Percentiles rank a stretch among this genome's conserved stretches.
phyloP scores from a whole-genome alignment of 257 asterid genomes.

The Solanum ossicruentum region DNA sequence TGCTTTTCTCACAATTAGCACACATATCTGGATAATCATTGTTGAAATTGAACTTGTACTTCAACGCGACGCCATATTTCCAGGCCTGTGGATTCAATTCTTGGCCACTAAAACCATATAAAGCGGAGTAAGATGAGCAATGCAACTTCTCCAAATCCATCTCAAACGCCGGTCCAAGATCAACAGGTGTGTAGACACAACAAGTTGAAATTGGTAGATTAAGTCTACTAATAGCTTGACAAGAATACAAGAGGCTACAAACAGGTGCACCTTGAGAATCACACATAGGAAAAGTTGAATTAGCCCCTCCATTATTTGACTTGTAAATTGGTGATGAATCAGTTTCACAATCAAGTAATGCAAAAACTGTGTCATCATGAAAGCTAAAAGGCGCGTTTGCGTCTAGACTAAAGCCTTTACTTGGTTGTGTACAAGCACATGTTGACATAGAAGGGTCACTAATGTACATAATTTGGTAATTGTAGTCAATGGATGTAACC shows the following conservation, averaged over 20 bases:
- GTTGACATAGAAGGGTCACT: conserved; percentile 77
- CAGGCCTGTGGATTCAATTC: conserved; percentile 46
- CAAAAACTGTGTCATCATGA: conserved; percentile 47
- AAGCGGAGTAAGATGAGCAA: conserved; percentile 55
- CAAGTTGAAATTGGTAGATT: conserved; percentile 45
- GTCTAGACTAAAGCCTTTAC: conserved; percentile 72
- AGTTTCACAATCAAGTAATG: conserved; percentile 48
- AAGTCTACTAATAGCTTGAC: conserved; percentile 47
- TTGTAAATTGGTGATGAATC: conserved; percentile 39
- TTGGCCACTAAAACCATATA: conserved; percentile 45
- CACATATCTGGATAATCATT: conserved; percentile 67
- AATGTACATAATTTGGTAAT: conserved; percentile 40
- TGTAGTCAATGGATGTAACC: conserved; percentile 61
- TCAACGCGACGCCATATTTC: conserved; percentile 62
- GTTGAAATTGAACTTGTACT: conserved; percentile 58
- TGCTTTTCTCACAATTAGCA: conserved; percentile 58
- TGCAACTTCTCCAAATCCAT: conserved; percentile 57
- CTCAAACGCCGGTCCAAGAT: conserved; percentile 75
- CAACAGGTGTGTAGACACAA: conserved; percentile 74
- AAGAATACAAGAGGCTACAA: conserved; percentile 47
- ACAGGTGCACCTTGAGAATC: conserved; percentile 42
- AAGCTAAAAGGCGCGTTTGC: conserved; percentile 67
- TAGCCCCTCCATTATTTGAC: conserved; percentile 4
- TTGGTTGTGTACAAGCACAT: conserved; percentile 60
- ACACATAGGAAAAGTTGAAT: conserved; percentile 40